Base-by-base conservation (phyloP, 2,329 filamentous ascomycete genomes). In the Grosmannia serpens region DNA sequence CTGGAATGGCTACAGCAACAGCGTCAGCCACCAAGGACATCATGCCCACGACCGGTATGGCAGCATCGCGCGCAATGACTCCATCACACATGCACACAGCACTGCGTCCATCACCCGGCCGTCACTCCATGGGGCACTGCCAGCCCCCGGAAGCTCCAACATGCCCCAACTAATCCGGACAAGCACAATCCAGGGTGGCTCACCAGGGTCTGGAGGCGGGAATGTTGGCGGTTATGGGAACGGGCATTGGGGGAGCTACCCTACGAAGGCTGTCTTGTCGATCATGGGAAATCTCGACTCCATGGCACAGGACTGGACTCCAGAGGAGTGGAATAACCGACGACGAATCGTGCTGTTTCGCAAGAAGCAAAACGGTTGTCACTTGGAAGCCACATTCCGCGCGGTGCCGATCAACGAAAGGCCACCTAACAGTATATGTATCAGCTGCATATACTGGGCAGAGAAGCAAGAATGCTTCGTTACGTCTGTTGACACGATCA, bases 401-500 rank as follows among this genome's bases (percentile, higher is more conserved):
- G 78, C 91, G 0, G 85, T 96, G 53, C 79, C 88, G 20, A 83
- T 84, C 17, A 88, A 90, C 66, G 88, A 96, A 62, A 84, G 91
- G 26, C 83, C 86, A 1, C 83, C 86, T 3, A 88, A 92, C 74
- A 91, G 87, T 73, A 92, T 95, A 61, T 96, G 91, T 73, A 89
- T 99, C 69, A 96, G 91, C 72, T 99, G 94, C 76, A 99, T 99
- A 68, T 91, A 86, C 78, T 99, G 94, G 94, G 87, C 87, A 60
- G 91, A 95, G 72, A 95, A 91, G 73, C 77, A 85, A 53, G 89
- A 95, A 67, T 96, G 87, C 72, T 97, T 85, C 70, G 91, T 97
- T 57, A 97, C 94, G 3, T 96, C 91, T 56, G 94, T 99, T 22
- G 94, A 99, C 72, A 96, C 92, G 2, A 97, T 99, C 66, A 88